Base-by-base conservation (phyloP, 164 flowering plant species). In the Nelumbo lutea region DNA sequence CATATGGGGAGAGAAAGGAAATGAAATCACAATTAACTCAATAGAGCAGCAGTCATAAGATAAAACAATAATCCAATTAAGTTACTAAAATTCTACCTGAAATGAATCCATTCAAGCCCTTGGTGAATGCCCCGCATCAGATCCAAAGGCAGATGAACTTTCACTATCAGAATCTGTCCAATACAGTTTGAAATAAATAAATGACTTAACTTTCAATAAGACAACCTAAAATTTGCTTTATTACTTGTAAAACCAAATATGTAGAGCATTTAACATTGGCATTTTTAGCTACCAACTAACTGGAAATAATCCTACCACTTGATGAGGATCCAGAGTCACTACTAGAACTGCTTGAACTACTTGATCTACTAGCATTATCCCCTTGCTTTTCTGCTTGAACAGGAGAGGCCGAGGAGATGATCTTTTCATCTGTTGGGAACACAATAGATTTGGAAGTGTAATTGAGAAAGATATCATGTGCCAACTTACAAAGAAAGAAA, bases 281-380 rank as follows among this genome's bases (percentile, higher is more conserved):
- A 2, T 42, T 46, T 39, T 27, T 39, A 65, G 47, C 56, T 27
- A 51, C 61, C 59, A 38, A 39, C 6, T 7, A 42, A 14, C 6
- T 14, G 7, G 11, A 42, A 60, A 67, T 9, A 68, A 65, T 51
- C 47, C 41, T 86, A 93, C 98, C 96, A 81, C 89, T 89, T 57
- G 98, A 93, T 39, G 96, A 87, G 62, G 98, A 90, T 61, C 89
- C 90, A 63, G 98, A 87, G 60, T 83, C 93, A 72, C 95, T 85
- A 74, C 89, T 80, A 66, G 98, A 93, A 83, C 96, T 84, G 81
- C 88, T 85, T 72, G 95, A 85, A 74, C 84, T 89, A 79, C 89
- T 88, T 59, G 91, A 86, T 74, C 85, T 79, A 78, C 81, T 82
- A 1, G 73, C 80, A 76, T 76, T 81, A 59, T 78, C 81, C 11